These are phyloP conservation scores for Glarea lozoyensis DNA, from an alignment of 495 filamentous ascomycete genomes.

Conservation along the genomic window DNA sequence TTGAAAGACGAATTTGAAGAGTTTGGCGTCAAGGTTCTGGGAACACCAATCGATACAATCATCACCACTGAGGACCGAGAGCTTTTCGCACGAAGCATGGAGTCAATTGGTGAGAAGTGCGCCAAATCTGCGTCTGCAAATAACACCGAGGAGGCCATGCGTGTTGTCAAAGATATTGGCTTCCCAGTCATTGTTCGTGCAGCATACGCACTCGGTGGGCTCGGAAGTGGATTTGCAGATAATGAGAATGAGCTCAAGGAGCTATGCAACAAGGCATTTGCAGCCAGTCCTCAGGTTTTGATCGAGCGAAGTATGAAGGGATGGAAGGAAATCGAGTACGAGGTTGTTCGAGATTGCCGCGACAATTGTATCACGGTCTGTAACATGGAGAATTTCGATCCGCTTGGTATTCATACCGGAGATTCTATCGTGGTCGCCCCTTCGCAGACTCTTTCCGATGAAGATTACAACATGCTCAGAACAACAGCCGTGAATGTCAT, in stretches of 20 bases:
- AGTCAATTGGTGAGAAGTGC: conserved; percentile 95
- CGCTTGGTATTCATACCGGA: conserved; percentile 94
- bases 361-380: conserved; percentile 99
- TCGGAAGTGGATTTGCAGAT: conserved; percentile 93
- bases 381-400: conserved; percentile 99
- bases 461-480: conserved; percentile 98
- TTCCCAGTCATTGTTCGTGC: conserved; percentile 97
- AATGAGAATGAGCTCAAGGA: conserved; percentile 79
- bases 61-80: conserved; percentile 98
- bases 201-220: conserved; percentile 89
- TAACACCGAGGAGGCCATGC: conserved; percentile 75
- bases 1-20: conserved; percentile 90
- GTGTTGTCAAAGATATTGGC: conserved; percentile 76
- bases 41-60: conserved; percentile 95
- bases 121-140: conserved; percentile 92
- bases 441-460: conserved; percentile 92
- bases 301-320: conserved; percentile 99
- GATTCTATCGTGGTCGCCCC: conserved; percentile 98
- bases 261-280: conserved; percentile 90
- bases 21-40: conserved; percentile 86
- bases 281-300: conserved; percentile 89
- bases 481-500: conserved; percentile 99
- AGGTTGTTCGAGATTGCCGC: conserved; percentile 89
- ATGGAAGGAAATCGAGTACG: conserved; percentile 99
- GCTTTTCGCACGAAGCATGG: conserved; percentile 95